Evolutionary conservation across 2,329 filamentous ascomycete genomes (phyloP), one percentile per base, ranked within the genome.

Genomic region (Scorias spongiosa): DNA sequence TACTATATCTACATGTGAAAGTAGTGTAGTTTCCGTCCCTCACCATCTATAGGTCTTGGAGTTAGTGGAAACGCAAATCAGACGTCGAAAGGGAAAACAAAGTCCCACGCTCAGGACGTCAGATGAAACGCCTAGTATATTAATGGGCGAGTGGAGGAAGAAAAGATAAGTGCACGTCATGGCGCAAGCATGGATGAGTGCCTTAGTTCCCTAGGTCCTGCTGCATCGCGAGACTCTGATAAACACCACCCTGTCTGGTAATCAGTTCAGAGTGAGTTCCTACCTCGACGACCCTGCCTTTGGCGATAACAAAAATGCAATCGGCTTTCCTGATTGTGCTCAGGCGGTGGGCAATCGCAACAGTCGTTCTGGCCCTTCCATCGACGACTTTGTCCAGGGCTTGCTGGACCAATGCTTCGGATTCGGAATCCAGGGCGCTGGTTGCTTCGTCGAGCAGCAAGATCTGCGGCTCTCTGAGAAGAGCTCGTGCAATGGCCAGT

Each of bases 331-430:
- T 60, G 29, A 68, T 61, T 5, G 66, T 66, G 11, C 62, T 57
- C n/a, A 68, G 53, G 1, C 66, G 58, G 55, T 68, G 66, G 1
- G 66, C 65, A 43, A 68, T 61, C 43, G 61, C 59, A 14, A 68
- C 54, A 1, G 63, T 66, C 55, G 49, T 72, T 61, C 40, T 57
- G 11, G 28, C 39, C 10, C 47, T 42, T 9, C 26, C 34, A 10
- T 44, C 41, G 1, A 44, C 48, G 2, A 45, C 47, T 26, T 44
- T 39, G 53, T 49, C 51, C 17, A 75, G 62, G 6, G 54, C 53
- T 29, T 51, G 49, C 39, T 54, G 55, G 17, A 60, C 46, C 10
- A 55, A 40, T 10, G 46, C 44, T 37, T 60, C 53, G 43, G 29
- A 46, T 45, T 43, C 44, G 7, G 50, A 47, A 40, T 54, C 52